Evolutionary conservation across 2,329 filamentous ascomycete species (phyloP).

Genomic region (Onygena corvina): DNA sequence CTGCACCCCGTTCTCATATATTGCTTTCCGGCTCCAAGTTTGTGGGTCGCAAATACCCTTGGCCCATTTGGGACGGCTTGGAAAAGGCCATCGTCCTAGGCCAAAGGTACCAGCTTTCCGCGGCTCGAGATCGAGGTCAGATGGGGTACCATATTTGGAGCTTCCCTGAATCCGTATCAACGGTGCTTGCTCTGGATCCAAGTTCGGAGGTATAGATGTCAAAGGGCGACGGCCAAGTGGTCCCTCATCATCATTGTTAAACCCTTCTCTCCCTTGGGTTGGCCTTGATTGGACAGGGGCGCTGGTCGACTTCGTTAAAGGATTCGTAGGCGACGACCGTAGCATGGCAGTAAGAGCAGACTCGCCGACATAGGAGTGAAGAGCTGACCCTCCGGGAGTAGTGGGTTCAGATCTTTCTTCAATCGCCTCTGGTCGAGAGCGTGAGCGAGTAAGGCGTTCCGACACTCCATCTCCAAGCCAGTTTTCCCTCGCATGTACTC

Average conservation of each 20-base stretch:
- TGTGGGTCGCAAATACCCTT: slow-evolving; percentile 47
- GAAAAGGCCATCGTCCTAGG: background rate
- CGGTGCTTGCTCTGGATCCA: slow-evolving; percentile 28
- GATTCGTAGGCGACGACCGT: slow-evolving; percentile 28
- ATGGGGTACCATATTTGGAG: slow-evolving; percentile 25
- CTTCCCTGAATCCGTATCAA: slow-evolving; percentile 23
- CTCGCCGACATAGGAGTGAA: slow-evolving; percentile 26
- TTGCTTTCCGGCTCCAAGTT: slow-evolving; percentile 55
- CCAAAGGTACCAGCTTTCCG: background rate
- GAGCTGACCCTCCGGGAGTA: slow-evolving; percentile 36
- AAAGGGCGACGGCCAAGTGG: slow-evolving; percentile 7
- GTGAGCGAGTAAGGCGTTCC: slow-evolving; percentile 3
- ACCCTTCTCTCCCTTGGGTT: background rate
- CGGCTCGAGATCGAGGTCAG: slow-evolving; percentile 1
- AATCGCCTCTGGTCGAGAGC: slow-evolving; percentile 40
- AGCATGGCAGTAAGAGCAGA: slow-evolving; percentile 44
- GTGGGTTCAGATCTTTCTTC: slow-evolving; percentile 50
- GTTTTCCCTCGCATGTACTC: slow-evolving; percentile 11
- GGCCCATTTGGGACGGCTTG: background rate
- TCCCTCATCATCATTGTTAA: slow-evolving; percentile 7
- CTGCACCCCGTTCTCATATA: slow-evolving; percentile 54
- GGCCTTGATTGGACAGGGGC: background rate
- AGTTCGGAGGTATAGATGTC: slow-evolving; percentile 17
- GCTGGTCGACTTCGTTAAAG: slow-evolving; percentile 13
- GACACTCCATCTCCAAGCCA: background rate